Evolutionary conservation across 2,329 filamentous ascomycete species (phyloP).

Genomic region (Pseudogymnoascus sp.): DNA sequence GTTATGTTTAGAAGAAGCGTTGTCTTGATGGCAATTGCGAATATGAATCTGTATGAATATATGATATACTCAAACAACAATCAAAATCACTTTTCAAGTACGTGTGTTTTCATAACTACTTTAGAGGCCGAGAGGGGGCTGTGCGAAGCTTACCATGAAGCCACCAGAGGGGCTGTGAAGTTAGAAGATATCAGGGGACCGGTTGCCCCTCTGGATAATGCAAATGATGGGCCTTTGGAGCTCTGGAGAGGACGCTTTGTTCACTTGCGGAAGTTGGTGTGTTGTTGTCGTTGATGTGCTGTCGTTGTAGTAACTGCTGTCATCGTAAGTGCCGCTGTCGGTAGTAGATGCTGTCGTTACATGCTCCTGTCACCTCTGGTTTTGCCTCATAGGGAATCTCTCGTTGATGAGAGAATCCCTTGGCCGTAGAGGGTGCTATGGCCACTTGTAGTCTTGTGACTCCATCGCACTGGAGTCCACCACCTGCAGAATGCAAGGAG

Average conservation of each 20-base stretch:
- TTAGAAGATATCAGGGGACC: too few relatives aligned
- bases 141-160: neutral
- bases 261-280: neutral
- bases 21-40: neutral
- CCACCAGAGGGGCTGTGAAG: too few relatives aligned
- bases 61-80: neutral
- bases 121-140: neutral
- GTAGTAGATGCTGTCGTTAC: neutral
- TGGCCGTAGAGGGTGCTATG: too few relatives aligned
- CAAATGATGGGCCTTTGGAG: neutral
- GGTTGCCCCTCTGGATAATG: neutral
- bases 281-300: neutral
- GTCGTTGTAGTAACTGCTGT: neutral
- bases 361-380: neutral
- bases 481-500: too few relatives aligned
- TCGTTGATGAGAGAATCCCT: too few relatives aligned
- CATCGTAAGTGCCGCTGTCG: neutral
- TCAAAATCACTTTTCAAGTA: neutral
- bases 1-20: neutral
- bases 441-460: too few relatives aligned
- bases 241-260: neutral
- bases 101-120: neutral
- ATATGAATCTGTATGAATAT: slow-evolving; percentile 3
- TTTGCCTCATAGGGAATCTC: neutral
- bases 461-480: too few relatives aligned